Base-by-base conservation (phyloP, 2,329 filamentous ascomycete genomes). In the Diplocarpon rosae region DNA sequence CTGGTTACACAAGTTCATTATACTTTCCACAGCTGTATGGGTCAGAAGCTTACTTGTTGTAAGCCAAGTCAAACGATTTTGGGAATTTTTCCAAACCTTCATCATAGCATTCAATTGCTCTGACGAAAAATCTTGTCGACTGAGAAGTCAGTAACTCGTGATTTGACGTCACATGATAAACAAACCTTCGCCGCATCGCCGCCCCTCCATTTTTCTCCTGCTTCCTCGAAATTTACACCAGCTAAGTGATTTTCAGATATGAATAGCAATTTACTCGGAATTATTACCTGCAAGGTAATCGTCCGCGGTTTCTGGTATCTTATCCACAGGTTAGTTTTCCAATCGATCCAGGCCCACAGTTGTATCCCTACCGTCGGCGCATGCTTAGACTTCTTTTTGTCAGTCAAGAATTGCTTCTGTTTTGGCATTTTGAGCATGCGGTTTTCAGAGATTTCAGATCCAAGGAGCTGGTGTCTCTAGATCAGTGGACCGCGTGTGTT, bases 191-290 rank as follows among this genome's bases (percentile, higher is more conserved):
- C 73, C 15, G 78, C 72, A 59, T 87, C 82, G 16, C 82, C 83
- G 31, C 73, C 80, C 39, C 81, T 71, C 77, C 81, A 85, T 70
- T 87, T 87, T 50, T 82, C 80, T 6, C 79, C 82, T 5, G 77
- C 77, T 61, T 84, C 78, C 63, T 87, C 82, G 48, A 78, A 71
- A 28, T 80, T 74, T 43, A 85, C 80, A 10, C 80, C 82, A 17
- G 72, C 75, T 71, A 43, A 17, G 13, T 31, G 42, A 27, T n/a
- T 17, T 31, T 34, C 56, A 58, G 48, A 36, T 31, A 9, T 14
- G 10, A 46, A 30, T n/a, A 39, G 11, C 3, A 6, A 16, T 16
- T 13, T 20, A 1, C n/a, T 24, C 11, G 14, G 10, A 2, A 20
- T n/a, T 35, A 62, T 51, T 59, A 74, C 72, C 70, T 49, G 76